Evolutionary conservation across 495 filamentous ascomycete species (phyloP), one percentile per base, ranked within the genome.

Genomic region (Chaetomium fimeti): DNA sequence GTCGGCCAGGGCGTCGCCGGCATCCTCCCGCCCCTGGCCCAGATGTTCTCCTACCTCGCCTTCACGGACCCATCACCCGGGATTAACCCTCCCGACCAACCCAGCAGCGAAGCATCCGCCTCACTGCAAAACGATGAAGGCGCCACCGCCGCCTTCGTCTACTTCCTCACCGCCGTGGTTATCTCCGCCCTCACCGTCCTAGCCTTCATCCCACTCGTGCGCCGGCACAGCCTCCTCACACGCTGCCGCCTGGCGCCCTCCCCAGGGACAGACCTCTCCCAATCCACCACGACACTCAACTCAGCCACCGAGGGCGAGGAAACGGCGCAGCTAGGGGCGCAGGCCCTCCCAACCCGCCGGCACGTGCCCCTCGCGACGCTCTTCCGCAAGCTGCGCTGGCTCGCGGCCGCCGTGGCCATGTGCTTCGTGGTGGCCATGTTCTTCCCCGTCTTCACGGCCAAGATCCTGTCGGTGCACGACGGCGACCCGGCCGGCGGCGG

Each of bases 1-100:
- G 87, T 87, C 27, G 94, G 94, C 11, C 94, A 99, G 74, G 95
- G 87, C 18, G 81, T 98, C 8, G 92, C 94, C 1, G 94, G 94
- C 38, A 93, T 99, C 5, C 81, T 98, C 16, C 95, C 94, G 0
- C 90, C 89, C 48, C 83, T 97, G 61, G 90, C 89, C 0, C 93
- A 91, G 69, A 94, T 97, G 66, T 70, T 90, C 45, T 89, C 91
- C 2, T 91, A 93, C 32, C 80, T 98, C 36, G 83, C 86, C 0
- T 84, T 93, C 15, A 25, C 69, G 11, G 40, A 59, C 18, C 36
- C 65, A 6, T 67, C 74, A 20, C 65, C 22, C 16, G 25, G 29
- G 29, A 57, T 24, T 25, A 22, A 24, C 11, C 36, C 16, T 20
- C 36, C 40, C n/a, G 61, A 61, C 25, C 27, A 61, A 36, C 24